Conservation (phyloP, 73 alveolate genomes). For the Stentor roeselii region DNA sequence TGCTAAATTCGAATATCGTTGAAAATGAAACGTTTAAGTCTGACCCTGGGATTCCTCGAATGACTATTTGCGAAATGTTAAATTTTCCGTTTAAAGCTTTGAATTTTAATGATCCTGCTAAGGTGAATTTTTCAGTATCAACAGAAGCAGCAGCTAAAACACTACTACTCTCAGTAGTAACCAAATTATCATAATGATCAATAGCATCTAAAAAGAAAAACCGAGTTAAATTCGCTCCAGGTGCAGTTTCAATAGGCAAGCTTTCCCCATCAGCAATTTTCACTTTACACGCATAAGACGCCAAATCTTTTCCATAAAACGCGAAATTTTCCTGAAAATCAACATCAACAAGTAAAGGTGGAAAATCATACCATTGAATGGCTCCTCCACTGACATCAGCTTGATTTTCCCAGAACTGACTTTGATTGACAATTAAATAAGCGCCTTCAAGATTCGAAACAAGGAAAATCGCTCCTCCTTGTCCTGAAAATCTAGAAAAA, state of each 20-base stretch:
- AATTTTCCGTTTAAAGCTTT: not conserved
- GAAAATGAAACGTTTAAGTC: not conserved
- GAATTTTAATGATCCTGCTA: not conserved
- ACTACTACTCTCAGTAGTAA: not conserved
- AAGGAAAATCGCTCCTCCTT: not conserved
- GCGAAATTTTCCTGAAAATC: not conserved
- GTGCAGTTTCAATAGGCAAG: not conserved
- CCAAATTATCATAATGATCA: conserved; percentile 6
- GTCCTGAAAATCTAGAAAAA: not conserved
- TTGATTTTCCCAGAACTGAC: no score
- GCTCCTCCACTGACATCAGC: conserved; percentile 7
- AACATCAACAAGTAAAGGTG: not conserved
- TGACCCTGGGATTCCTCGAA: not conserved
- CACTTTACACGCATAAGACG: not conserved
- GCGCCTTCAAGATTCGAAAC: no score
- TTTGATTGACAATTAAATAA: no score
- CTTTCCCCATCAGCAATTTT: not conserved
- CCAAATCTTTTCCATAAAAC: conserved; percentile 20
- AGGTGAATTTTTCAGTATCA: not conserved
- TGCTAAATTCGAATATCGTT: not conserved
- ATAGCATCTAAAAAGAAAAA: not conserved
- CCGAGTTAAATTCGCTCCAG: not conserved
- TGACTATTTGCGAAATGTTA: not conserved
- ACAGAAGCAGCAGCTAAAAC: no score
- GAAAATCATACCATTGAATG: not conserved